Evolutionary conservation across 139 green algal species (phyloP).

Genomic region (Zygnema circumcarinatum): DNA sequence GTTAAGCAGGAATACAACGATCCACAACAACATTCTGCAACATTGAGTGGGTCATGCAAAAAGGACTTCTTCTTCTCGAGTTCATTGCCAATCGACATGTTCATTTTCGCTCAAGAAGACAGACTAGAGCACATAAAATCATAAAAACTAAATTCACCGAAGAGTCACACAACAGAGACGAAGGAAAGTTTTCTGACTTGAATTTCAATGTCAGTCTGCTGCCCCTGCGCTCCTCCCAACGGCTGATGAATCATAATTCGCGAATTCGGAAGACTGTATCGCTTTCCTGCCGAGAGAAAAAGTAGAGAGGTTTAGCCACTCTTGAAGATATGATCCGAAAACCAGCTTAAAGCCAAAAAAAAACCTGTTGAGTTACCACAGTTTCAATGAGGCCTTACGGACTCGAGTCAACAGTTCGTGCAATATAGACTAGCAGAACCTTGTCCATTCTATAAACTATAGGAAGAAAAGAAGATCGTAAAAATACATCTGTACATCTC

Average conservation of each 20-base stretch:
- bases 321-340: background rate
- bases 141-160: no score
- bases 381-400: no score
- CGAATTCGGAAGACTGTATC: slow-evolving; percentile 95
- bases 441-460: no score
- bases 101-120: background rate
- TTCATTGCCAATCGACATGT: background rate
- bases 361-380: no score
- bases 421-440: no score
- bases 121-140: background rate
- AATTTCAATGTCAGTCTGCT: slow-evolving; percentile 99
- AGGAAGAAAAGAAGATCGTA: no score
- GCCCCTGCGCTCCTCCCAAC: slow-evolving; percentile 92
- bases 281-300: slow-evolving; percentile 82
- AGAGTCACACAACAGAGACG: no score
- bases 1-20: slow-evolving; percentile 25
- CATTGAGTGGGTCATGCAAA: slow-evolving; percentile 13
- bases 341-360: slow-evolving; percentile 5
- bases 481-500: no score
- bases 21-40: background rate
- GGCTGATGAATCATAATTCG: slow-evolving; percentile 99
- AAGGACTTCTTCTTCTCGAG: slow-evolving; percentile 3
- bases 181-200: slow-evolving; percentile 27
- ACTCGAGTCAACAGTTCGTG: no score
- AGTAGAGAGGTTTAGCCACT: background rate